Base-by-base conservation (phyloP, 1,139 yeast species). In the Magnusiomyces suaveolens region DNA sequence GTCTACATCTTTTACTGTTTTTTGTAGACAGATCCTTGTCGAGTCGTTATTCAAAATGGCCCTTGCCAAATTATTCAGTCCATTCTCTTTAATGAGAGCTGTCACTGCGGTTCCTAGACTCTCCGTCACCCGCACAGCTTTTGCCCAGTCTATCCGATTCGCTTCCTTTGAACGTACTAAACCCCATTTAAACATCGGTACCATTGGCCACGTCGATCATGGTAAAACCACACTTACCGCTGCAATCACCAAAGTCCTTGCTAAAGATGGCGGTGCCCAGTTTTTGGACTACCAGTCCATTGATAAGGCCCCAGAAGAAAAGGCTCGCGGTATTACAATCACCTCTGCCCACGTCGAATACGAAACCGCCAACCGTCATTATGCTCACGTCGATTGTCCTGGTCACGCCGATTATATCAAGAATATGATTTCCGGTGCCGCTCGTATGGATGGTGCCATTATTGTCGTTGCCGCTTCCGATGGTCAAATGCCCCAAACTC, bases 401-500 rank as follows among this genome's bases (percentile, higher is more conserved):
- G 98, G 98, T 66, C 98, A 92, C 81, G 95, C 95, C 62, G 97
- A 92, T 80, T 92, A 90, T 75, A 92, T 92, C 75, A 92, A 92
- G 79, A 90, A 90, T 74, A 92, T 92, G 97, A 92, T 92, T 74
- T 88, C 97, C 63, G 97, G 97, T 83, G 97, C 97, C 66, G 96
- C 97, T 66, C 96, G 92, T 74, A 90, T 90, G 97, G 98, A 92
- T 73, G 97, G 97, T 79, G 98, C 97, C 64, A 90, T 92, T 67
- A 90, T 92, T 77, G 98, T 92, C 62, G 98, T 92, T 73, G 97
- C 97, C 69, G 98, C 98, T 62, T 80, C 96, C 58, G 98, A 92
- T 70, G 98, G 98, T 69, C 96, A 90, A 77, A 92, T 92, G 98
- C 97, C 97, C 70, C 98, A 92, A 79, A 94, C 98, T 65, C 87